phyloP scores from a whole-genome alignment of 257 asterid species.

The Fraxinus excelsior region DNA sequence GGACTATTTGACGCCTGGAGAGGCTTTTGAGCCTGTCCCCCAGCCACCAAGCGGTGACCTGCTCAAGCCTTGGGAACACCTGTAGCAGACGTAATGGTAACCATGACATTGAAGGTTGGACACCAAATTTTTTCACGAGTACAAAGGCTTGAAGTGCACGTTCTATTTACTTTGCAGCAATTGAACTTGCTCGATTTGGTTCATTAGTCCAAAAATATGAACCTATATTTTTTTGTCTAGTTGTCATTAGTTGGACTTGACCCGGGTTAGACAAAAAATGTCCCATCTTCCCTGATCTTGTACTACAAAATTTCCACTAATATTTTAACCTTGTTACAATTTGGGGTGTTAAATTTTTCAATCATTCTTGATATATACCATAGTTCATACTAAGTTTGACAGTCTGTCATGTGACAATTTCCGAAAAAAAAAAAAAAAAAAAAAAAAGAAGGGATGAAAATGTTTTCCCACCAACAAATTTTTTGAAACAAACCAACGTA shows the following conservation, averaged over 20 bases:
- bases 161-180: neutral
- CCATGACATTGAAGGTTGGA: neutral
- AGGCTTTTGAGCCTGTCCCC: neutral
- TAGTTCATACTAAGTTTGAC: too few species aligned
- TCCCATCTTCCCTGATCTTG: neutral
- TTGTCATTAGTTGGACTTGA: neutral
- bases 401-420: too few species aligned
- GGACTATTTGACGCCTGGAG: neutral
- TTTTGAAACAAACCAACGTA: too few species aligned
- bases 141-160: neutral
- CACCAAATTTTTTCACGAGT: neutral
- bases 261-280: neutral
- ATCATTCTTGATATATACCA: too few species aligned
- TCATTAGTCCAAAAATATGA: neutral
- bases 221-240: neutral
- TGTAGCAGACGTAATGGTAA: neutral
- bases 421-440: too few species aligned
- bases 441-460: too few species aligned
- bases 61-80: neutral
- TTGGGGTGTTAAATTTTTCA: too few species aligned
- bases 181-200: neutral
- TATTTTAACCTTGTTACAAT: too few species aligned
- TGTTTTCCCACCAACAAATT: too few species aligned
- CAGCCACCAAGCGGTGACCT: neutral
- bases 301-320: too few species aligned